phyloP scores from a whole-genome alignment of 2,329 filamentous ascomycete genomes.

The Neocucurbitaria cava region DNA sequence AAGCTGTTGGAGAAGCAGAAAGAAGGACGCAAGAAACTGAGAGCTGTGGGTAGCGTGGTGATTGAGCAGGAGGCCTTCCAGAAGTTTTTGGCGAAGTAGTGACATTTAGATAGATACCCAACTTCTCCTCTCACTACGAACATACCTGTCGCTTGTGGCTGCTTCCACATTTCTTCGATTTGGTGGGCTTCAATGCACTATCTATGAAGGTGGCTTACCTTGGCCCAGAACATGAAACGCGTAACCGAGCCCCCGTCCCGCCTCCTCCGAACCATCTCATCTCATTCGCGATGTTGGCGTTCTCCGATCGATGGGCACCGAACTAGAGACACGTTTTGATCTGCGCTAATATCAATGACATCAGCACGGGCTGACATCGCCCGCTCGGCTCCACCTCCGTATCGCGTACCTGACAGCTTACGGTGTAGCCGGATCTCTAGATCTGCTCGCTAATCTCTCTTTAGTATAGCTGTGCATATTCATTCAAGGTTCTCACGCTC shows the following conservation, averaged over 20 bases:
- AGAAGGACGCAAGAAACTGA: conserved; percentile 86
- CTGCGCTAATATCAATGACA: conserved; percentile 15
- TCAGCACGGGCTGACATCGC: neutral
- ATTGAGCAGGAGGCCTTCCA: conserved; percentile 97
- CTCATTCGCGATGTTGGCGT: neutral
- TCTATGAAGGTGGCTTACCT: neutral
- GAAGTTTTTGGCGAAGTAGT: conserved; percentile 81
- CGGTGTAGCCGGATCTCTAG: neutral
- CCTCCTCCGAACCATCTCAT: neutral
- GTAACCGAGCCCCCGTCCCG: neutral
- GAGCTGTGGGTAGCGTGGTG: conserved; percentile 84
- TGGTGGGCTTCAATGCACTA: neutral
- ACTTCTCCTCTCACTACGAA: neutral
- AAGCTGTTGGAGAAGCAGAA: conserved; percentile 98
- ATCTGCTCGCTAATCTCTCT: neutral
- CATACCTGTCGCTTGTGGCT: neutral
- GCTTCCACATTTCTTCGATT: neutral
- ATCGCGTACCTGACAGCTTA: conserved; percentile 9
- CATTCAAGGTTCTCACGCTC: neutral
- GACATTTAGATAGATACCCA: neutral
- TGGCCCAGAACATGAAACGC: neutral
- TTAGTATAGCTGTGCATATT: neutral
- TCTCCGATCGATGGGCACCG: neutral
- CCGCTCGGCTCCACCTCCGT: conserved; percentile 1
- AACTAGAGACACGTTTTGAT: neutral